Conservation (phyloP, 495 filamentous ascomycete genomes). For the Platismatia glauca region DNA sequence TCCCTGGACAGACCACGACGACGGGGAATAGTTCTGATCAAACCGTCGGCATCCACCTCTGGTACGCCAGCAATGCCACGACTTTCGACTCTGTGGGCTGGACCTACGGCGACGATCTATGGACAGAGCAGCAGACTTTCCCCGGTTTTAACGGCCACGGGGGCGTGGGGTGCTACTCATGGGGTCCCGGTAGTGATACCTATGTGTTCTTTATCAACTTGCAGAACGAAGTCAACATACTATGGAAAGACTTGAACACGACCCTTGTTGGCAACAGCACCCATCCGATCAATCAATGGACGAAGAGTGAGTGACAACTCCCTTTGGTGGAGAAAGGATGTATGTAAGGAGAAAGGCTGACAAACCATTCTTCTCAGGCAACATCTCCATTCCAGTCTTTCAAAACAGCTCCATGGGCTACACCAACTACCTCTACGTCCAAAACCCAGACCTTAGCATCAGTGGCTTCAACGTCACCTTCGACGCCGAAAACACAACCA, state of each 20-base stretch:
- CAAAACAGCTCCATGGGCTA: slow-evolving; percentile 22
- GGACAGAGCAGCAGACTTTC: slow-evolving; percentile 25
- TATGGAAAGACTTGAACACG: slow-evolving; percentile 24
- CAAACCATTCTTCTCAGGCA: background rate
- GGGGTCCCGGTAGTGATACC: slow-evolving; percentile 22
- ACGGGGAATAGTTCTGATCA: slow-evolving; percentile 20
- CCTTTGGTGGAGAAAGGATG: too few species aligned
- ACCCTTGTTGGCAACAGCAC: slow-evolving; percentile 5
- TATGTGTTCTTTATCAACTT: slow-evolving; percentile 21
- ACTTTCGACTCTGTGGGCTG: slow-evolving; percentile 29
- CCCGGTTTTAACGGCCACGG: slow-evolving; percentile 27
- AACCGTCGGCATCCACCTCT: slow-evolving; percentile 28
- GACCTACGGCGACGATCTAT: slow-evolving; percentile 23
- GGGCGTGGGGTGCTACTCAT: slow-evolving; percentile 29
- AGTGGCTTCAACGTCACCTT: slow-evolving; percentile 20
- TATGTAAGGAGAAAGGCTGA: background rate
- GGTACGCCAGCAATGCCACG: slow-evolving; percentile 27
- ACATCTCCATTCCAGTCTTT: slow-evolving; percentile 19
- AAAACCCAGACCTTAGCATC: slow-evolving; percentile 21
- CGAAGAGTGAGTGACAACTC: slow-evolving; percentile 12
- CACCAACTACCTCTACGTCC: slow-evolving; percentile 23
- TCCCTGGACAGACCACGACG: slow-evolving; percentile 12
- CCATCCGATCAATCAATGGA: slow-evolving; percentile 22
- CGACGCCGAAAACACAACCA: slow-evolving; percentile 20
- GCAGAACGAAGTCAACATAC: slow-evolving; percentile 19